Base-by-base conservation (phyloP, 768 basidiomycete genomes). In the Lactarius sanguifluus region DNA sequence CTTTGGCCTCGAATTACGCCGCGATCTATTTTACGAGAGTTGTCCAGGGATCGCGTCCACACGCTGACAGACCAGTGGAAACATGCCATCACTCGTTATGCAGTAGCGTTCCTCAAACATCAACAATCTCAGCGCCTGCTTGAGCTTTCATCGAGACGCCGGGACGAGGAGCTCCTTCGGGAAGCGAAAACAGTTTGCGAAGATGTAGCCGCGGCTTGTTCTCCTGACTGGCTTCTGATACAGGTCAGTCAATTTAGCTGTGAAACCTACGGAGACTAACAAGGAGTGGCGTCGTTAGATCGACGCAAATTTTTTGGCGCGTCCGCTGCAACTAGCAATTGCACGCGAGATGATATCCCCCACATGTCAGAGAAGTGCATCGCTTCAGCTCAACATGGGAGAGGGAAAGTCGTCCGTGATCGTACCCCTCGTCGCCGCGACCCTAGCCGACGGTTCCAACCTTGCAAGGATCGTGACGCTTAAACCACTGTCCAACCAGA, bases 341-440 rank as follows among this genome's bases (percentile, higher is more conserved):
- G 81, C 83, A 0, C 59, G 69, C 3, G 78, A 83, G 58, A 85
- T 86, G 85, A 81, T 82, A 28, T 62, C 71, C 0, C 83, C 85
- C 0, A 63, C 62, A 1, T 76, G 72, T 0, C 64, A 66, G 2
- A 15, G 69, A 12, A 86, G 81, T 59, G 78, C 79, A 0, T 72
- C 77, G 6, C 73, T 82, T 34, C 84, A 85, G 45, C 78, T 85
- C n/a, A 84, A 86, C 56, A 86, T 86, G 84, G 84, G 84, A 3
- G 84, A 86, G 64, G 85, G 84, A 1, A 85, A 86, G 65, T 79
- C 82, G 15, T 77, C 79, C 6, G 82, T 83, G 3, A 86, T 86
- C 20, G 77, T 85, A 2, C 85, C 85, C 0, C 73, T 85, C 34
- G 72, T 78, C 1, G 75, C 76, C 0, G 69, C 77, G 5, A 69